Conservation (phyloP, 1,139 yeast species). For the Geotrichum fermentans region DNA sequence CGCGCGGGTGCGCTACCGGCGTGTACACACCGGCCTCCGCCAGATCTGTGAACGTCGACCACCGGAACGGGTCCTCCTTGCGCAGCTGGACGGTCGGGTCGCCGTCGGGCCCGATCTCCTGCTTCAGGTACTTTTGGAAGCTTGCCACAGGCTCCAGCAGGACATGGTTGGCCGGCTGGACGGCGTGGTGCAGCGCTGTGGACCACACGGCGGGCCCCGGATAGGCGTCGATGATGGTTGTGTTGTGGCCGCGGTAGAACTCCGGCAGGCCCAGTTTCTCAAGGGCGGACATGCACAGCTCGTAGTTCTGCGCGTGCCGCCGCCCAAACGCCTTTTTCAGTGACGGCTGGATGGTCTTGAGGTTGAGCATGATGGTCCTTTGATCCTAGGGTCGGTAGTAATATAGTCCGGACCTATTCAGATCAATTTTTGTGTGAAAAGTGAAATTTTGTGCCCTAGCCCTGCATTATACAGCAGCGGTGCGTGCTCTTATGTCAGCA, state of each 20-base stretch:
- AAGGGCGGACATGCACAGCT: conserved; percentile 21
- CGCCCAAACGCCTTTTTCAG: conserved; percentile 28
- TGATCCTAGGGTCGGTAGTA: too few species aligned
- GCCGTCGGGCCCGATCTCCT: conserved; percentile 19
- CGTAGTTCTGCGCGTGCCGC: conserved; percentile 26
- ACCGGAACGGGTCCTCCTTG: conserved; percentile 54
- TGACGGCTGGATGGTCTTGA: conserved; percentile 10
- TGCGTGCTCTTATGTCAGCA: too few species aligned
- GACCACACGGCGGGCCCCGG: conserved; percentile 48
- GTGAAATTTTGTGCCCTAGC: conserved; percentile 1
- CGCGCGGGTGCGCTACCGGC: conserved; percentile 42
- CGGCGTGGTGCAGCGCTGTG: conserved; percentile 49
- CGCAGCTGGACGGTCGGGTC: conserved; percentile 14
- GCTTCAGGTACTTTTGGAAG: conserved; percentile 31
- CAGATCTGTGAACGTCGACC: conserved; percentile 54
- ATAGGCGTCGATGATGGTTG: conserved; percentile 63
- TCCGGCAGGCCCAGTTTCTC: conserved; percentile 19
- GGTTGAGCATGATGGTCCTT: conserved; percentile 8
- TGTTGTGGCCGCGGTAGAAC: conserved; percentile 40
- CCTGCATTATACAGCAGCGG: too few species aligned
- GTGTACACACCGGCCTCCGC: conserved; percentile 41
- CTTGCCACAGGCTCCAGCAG: conserved; percentile 51
- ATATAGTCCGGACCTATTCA: neutral
- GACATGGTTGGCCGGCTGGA: conserved; percentile 58
- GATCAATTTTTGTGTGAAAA: neutral